Evolutionary conservation across 495 filamentous ascomycete genomes (phyloP).

Genomic region (Aspergillus biplanus): DNA sequence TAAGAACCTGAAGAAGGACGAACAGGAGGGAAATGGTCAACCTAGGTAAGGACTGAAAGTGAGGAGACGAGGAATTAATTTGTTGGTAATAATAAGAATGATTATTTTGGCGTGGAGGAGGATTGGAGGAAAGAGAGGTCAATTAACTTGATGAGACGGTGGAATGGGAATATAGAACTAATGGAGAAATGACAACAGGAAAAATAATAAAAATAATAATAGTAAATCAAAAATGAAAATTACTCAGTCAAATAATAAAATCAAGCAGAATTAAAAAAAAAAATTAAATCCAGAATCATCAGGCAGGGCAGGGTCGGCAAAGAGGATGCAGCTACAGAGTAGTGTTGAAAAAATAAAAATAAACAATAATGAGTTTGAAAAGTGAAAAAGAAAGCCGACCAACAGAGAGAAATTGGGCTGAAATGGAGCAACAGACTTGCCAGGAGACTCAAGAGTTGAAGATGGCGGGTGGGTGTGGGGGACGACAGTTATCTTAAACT

Average conservation of each 20-base stretch:
- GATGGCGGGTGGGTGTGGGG: neutral
- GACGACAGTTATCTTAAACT: neutral
- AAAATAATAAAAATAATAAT: slow-evolving; percentile 9
- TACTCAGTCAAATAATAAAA: slow-evolving; percentile 5
- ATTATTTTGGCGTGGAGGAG: slow-evolving; percentile 8
- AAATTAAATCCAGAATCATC: neutral
- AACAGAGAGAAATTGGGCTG: slow-evolving; percentile 20
- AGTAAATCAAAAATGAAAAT: neutral
- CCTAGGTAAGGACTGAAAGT: slow-evolving; percentile 4
- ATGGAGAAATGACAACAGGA: slow-evolving; percentile 7
- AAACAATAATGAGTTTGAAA: slow-evolving; percentile 5
- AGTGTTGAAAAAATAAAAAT: neutral
- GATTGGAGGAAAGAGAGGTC: slow-evolving; percentile 2
- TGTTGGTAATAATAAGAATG: slow-evolving; percentile 10
- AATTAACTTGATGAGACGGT: slow-evolving; percentile 21
- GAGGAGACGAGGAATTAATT: slow-evolving; percentile 10
- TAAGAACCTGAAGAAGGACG: slow-evolving; percentile 5
- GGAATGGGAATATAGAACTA: slow-evolving; percentile 5
- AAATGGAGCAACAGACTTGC: slow-evolving; percentile 16
- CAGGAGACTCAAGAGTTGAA: neutral
- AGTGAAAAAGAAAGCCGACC: slow-evolving; percentile 2
- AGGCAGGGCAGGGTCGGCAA: neutral
- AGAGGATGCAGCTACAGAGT: neutral
- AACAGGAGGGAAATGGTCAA: slow-evolving; percentile 6
- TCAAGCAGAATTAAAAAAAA: neutral